Conservation (phyloP, 805 yeast genomes). For the Wickerhamomyces sydowiorum region DNA sequence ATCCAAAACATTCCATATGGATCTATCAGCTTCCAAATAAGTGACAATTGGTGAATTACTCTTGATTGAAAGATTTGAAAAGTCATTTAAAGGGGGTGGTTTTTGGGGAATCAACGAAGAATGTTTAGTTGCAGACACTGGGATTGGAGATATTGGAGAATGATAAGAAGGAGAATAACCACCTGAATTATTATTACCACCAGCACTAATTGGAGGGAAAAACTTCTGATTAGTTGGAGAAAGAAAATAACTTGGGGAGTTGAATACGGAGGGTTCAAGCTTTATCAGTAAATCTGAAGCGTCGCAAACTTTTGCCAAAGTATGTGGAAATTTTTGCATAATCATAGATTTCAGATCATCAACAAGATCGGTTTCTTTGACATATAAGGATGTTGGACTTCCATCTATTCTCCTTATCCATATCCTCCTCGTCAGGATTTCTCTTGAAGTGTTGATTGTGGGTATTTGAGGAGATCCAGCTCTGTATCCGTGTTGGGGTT, state of each 20-base stretch:
- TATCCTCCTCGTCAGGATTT: constrained; percentile 30
- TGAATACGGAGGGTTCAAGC: constrained; percentile 9
- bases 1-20: constrained; percentile 54
- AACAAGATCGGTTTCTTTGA: constrained; percentile 57
- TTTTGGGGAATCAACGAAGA: constrained; percentile 12
- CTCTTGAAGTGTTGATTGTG: constrained; percentile 9
- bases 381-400: constrained; percentile 65
- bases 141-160: constrained; percentile 22
- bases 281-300: constrained; percentile 56
- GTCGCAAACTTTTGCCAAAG: constrained; percentile 55
- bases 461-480: constrained; percentile 9
- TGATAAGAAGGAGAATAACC: constrained; percentile 3
- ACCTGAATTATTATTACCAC: background rate
- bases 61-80: constrained; percentile 4
- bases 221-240: constrained; percentile 12
- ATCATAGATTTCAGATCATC: constrained; percentile 77
- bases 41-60: constrained; percentile 13
- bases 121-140: constrained; percentile 13
- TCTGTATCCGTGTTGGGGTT: background rate
- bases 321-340: constrained; percentile 59
- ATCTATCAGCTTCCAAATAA: constrained; percentile 53
- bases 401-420: constrained; percentile 50
- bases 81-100: constrained; percentile 6
- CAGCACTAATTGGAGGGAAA: background rate
- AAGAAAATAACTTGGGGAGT: constrained; percentile 12